These are phyloP conservation scores for Fusarium sororula DNA, from an alignment of 2,329 filamentous ascomycete species.

Conservation along the genomic window DNA sequence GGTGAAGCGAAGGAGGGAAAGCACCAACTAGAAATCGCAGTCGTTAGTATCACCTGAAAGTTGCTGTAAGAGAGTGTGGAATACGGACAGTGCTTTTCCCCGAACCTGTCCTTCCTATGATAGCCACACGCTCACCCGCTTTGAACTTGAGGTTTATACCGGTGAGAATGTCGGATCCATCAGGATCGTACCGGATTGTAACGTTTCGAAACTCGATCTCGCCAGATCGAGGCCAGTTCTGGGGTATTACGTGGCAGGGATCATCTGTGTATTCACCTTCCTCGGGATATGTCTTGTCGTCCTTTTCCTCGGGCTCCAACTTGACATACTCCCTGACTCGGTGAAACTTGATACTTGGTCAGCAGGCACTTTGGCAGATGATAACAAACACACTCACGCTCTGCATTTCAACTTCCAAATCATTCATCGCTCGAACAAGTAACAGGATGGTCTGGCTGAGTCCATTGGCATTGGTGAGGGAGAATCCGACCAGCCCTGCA, in stretches of 20 bases:
- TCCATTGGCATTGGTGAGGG: slow-evolving; percentile 64
- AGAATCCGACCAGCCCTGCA: slow-evolving; percentile 65
- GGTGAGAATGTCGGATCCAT: slow-evolving; percentile 60
- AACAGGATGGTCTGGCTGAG: slow-evolving; percentile 61
- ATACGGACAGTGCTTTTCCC: slow-evolving; percentile 79
- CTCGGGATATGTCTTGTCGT: slow-evolving; percentile 51
- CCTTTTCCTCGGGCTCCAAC: slow-evolving; percentile 54
- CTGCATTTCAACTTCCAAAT: slow-evolving; percentile 66
- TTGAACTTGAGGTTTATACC: slow-evolving; percentile 60
- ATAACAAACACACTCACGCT: slow-evolving; percentile 52
- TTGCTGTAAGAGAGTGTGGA: background rate
- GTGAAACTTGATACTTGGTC: slow-evolving; percentile 51
- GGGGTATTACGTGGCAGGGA: slow-evolving; percentile 50
- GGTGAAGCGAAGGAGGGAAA: slow-evolving; percentile 65
- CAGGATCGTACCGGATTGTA: slow-evolving; percentile 57
- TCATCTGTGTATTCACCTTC: slow-evolving; percentile 54
- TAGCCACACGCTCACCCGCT: slow-evolving; percentile 78
- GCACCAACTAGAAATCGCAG: slow-evolving; percentile 50
- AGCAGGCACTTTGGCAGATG: slow-evolving; percentile 1
- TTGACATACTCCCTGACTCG: slow-evolving; percentile 60
- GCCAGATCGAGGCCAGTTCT: slow-evolving; percentile 57
- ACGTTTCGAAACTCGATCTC: slow-evolving; percentile 61
- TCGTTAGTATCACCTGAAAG: slow-evolving; percentile 4
- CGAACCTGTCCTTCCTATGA: slow-evolving; percentile 83
- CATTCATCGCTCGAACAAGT: slow-evolving; percentile 63